A percentile compares a stretch with the other conserved stretches of the same genome.
phyloP scores from a whole-genome alignment of 2,329 filamentous ascomycete species.

The Dendryphion nanum region DNA sequence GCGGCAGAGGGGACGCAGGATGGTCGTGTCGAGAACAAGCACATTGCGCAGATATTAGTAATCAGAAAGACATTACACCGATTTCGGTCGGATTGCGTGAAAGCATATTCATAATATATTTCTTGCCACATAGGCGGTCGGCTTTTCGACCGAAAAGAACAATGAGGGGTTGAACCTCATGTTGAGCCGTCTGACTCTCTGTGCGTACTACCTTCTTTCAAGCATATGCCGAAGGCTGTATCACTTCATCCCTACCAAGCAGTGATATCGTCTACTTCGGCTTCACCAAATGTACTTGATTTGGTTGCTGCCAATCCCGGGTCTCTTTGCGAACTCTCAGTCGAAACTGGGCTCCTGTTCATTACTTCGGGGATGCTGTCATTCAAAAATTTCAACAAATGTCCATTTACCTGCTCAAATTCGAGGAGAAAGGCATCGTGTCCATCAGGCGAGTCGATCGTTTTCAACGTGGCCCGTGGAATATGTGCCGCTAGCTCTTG shows the following conservation, averaged over 20 bases:
- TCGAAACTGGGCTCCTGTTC: conserved; percentile 50
- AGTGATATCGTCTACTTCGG: conserved; percentile 93
- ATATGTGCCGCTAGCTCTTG: conserved; percentile 84
- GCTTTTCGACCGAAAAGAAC: no score
- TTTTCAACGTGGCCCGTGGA: conserved; percentile 72
- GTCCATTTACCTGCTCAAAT: conserved; percentile 93
- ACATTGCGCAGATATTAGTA: no score
- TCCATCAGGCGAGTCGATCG: conserved; percentile 90
- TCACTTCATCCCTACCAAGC: conserved; percentile 64
- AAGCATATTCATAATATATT: no score
- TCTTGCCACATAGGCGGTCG: no score
- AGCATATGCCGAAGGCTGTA: conserved; percentile 38
- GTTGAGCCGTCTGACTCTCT: conserved; percentile 15
- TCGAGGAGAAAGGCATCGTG: conserved; percentile 96
- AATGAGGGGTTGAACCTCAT: conserved; percentile 38
- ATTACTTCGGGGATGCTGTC: conserved; percentile 88
- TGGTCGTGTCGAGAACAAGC: no score
- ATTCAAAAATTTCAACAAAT: conserved; percentile 79
- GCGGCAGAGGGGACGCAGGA: no score
- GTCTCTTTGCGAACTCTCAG: conserved; percentile 33
- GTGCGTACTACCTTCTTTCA: conserved; percentile 34
- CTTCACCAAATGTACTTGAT: conserved; percentile 90
- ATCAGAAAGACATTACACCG: no score
- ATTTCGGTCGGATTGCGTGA: no score
- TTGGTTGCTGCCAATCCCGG: conserved; percentile 65